Base-by-base conservation (phyloP, 192 early-diverging fungal species). In the Backusella parvicylindrica region DNA sequence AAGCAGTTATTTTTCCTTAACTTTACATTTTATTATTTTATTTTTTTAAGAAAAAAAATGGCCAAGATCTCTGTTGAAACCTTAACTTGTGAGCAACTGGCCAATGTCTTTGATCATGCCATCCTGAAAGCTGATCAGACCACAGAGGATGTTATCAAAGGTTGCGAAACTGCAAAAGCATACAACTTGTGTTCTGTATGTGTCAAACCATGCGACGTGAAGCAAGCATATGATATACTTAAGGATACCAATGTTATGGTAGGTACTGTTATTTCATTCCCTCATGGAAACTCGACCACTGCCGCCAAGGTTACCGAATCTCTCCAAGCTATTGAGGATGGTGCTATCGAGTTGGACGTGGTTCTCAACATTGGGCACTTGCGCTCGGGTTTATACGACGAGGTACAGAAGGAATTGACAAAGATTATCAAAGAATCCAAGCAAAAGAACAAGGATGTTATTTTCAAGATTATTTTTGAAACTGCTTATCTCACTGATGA, bases 401-500 rank as follows among this genome's bases (percentile, higher is more conserved):
- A 84, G 40, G 82, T 87, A 23, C 83, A 82, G 28, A 63, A 84
- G 1, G 88, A 90, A 63, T 78, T 90, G 40, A 68, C 64, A 21
- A 37, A 41, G 3, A 41, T 88, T 5, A 84, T 84, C 13, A 21
- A 38, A 7, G 80, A 83, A 0, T 84, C 82, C 38, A 87, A 87
- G 75, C 36, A 18, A 9, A 79, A 78, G 66, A 76, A 85, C 15
- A 75, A 80, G 6, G 40, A 73, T 9, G 86, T 86, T 41, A 82
- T 84, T 41, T 79, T 87, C 69, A 90, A 90, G 70, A 86, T 90
- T 18, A 90, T 90, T 1, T 84, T 90, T n/a, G 89, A 90, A 65
- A 88, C 85, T 64, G 84, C 86, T 40, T 78, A 88, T 65, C 79
- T 90, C 21, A 86, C 81, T 3, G 84, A 87, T 6, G 86, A 83